phyloP scores from a whole-genome alignment of 345 rosid genomes.

The Populus euphratica region DNA sequence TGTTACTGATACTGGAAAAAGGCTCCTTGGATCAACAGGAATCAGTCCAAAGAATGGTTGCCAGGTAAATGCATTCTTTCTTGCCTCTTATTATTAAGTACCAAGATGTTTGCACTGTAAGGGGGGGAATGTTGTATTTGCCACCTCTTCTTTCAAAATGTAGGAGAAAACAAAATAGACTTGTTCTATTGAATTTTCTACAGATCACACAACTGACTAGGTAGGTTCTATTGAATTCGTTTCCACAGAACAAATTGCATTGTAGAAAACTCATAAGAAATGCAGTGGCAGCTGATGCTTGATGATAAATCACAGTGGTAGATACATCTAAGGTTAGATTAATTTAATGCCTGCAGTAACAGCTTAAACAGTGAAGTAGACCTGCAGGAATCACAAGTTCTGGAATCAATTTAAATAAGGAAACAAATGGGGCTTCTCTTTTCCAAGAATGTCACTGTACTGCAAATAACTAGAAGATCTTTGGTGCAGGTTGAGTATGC shows the following conservation, averaged over 20 bases:
- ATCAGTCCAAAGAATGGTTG: constrained; percentile 45
- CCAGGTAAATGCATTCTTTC: constrained; percentile 35
- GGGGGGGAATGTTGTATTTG: not conserved
- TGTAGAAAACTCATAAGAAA: not conserved
- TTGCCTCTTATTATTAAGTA: not conserved
- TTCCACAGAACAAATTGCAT: not conserved
- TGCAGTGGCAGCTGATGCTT: not conserved
- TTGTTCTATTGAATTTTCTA: not conserved
- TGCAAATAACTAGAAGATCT: not conserved
- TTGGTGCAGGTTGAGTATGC: constrained; percentile 60
- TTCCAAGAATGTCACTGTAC: not conserved
- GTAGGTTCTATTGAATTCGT: not conserved
- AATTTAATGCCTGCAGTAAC: not conserved
- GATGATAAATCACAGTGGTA: not conserved
- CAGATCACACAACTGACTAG: not conserved
- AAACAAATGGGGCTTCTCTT: not conserved
- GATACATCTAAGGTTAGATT: not conserved
- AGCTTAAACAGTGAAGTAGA: not conserved
- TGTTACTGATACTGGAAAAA: constrained; percentile 63
- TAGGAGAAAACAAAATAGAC: not conserved
- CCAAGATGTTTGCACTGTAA: not conserved
- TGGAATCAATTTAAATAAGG: not conserved
- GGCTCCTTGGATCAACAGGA: constrained; percentile 29
- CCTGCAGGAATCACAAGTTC: not conserved
- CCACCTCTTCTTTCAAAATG: not conserved